A percentile compares a stretch with the other conserved stretches of the same genome.
Conservation (phyloP, 2,329 filamentous ascomycete species). For the Penicillium frequentans region DNA sequence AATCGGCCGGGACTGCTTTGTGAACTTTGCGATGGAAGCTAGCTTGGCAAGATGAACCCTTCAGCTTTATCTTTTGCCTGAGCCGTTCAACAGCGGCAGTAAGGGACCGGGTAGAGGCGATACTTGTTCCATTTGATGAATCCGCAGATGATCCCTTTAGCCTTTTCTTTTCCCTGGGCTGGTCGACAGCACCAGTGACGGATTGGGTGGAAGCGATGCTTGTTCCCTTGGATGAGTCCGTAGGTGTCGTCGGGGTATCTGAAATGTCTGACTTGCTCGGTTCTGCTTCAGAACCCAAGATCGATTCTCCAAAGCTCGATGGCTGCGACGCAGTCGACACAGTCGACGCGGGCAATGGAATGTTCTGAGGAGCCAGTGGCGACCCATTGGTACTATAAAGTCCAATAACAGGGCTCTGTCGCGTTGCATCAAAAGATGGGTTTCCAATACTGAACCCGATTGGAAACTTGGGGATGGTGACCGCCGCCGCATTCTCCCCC, state of each 20-base stretch:
- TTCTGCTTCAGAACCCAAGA: neutral
- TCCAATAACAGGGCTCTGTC: conserved; percentile 22
- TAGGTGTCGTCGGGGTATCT: neutral
- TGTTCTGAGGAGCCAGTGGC: neutral
- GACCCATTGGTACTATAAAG: conserved; percentile 20
- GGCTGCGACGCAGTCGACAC: neutral
- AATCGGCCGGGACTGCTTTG: neutral
- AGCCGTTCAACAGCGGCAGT: conserved; percentile 15
- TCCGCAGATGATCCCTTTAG: neutral
- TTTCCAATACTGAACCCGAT: conserved; percentile 8
- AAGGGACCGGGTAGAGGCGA: conserved; percentile 12
- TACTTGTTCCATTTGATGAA: neutral
- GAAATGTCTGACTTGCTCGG: neutral
- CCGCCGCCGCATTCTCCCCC: neutral
- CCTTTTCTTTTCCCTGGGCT: no score
- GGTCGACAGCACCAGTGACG: conserved; percentile 14
- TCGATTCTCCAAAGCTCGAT: neutral
- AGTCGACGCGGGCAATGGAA: neutral
- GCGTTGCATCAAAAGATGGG: conserved; percentile 15
- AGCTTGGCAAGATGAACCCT: neutral
- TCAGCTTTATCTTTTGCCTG: neutral
- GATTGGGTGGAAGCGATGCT: conserved; percentile 11
- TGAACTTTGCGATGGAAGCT: neutral
- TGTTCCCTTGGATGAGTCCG: neutral
- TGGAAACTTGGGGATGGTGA: neutral